Evolutionary conservation across 257 asterid species (phyloP), one percentile per base, ranked within the genome.

Genomic region (Solanum habrochaites): DNA sequence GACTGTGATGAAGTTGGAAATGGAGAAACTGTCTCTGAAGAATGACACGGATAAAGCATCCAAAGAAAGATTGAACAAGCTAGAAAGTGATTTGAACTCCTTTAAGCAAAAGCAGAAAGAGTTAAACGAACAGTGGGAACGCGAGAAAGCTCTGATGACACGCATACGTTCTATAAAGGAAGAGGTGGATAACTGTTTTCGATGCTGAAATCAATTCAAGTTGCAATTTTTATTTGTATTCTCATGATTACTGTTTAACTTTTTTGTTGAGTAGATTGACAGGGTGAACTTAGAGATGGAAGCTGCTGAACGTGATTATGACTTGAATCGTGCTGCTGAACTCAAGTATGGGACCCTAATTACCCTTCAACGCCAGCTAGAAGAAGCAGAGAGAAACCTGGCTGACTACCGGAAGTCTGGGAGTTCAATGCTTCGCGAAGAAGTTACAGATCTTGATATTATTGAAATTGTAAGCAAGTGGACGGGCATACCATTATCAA

Each of bases 251-350:
- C 75, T 87, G 66, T 70, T 85, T 43, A 43, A 66, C 58, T 66
- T 71, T 85, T 45, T 8, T 10, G 42, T 85, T 60, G 64, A 47
- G 71, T 88, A 96, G 98, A 94, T 96, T 85, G 99, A 95, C 91
- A 93, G 98, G 90, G 98, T 96, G 49, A 96, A 96, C 90, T 91
- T 92, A 82, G 99, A 96, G 94, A 95, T 95, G 97, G 97, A 96
- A 90, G 97, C 98, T 87, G 98, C 99, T 83, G 98, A 96, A 92
- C 98, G 99, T 20, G 98, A 95, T 87, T 95, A 96, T 92, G 93
- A 96, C 90, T 93, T 96, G 32, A 96, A 88, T 87, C 98, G 97
- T 83, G 98, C 99, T 37, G 98, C 99, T 88, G 98, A 96, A 89
- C 99, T 96, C 86, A 96, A 95, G 86, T 95, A 96, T 45, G 97